Evolutionary conservation across 106 monocot genomes (phyloP).

Genomic region (Dendrobium nobile): DNA sequence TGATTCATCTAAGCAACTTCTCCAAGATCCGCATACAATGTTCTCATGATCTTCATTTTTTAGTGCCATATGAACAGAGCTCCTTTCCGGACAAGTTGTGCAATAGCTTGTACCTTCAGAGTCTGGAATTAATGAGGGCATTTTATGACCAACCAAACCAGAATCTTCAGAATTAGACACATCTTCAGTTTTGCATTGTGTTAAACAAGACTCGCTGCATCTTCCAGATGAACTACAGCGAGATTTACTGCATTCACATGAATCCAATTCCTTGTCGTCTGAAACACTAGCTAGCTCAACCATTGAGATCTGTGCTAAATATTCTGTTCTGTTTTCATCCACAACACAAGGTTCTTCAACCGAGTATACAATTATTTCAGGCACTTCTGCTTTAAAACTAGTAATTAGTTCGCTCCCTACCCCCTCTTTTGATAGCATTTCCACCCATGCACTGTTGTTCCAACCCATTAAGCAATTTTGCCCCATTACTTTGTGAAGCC

Average conservation of each 20-base stretch:
- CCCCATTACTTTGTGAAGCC: slow-evolving; percentile 29
- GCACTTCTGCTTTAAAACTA: not conserved
- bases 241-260: slow-evolving; percentile 7
- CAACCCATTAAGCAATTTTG: slow-evolving; percentile 5
- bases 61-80: slow-evolving; percentile 9
- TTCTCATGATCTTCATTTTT: slow-evolving; percentile 16
- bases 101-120: slow-evolving; percentile 2
- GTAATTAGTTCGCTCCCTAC: not conserved
- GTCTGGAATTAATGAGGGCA: not conserved
- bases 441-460: not conserved
- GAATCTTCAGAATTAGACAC: slow-evolving; percentile 15
- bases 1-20: slow-evolving; percentile 7
- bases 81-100: slow-evolving; percentile 13
- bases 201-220: slow-evolving; percentile 26
- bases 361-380: not conserved
- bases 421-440: not conserved
- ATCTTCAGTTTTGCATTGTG: slow-evolving; percentile 26
- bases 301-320: not conserved
- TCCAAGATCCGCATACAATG: not conserved
- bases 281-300: not conserved
- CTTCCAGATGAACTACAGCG: slow-evolving; percentile 28
- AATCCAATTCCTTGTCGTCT: slow-evolving; percentile 20
- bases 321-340: slow-evolving; percentile 18
- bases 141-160: slow-evolving; percentile 1
- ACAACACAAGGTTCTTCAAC: slow-evolving; percentile 13